These are phyloP conservation scores for Botrytis sinoallii DNA, from an alignment of 2,329 filamentous ascomycete species.

Conservation along the genomic window DNA sequence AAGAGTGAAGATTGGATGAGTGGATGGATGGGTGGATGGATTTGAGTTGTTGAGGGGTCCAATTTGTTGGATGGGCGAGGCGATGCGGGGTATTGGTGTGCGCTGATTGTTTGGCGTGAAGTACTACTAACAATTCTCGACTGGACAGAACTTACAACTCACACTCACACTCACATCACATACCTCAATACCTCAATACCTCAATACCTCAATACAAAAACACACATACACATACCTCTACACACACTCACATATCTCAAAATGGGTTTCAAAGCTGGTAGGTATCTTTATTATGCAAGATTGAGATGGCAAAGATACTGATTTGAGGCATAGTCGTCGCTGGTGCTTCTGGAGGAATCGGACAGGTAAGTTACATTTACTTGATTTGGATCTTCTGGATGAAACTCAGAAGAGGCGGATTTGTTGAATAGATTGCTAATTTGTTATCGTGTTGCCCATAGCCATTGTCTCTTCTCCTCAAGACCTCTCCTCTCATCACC, in stretches of 20 bases:
- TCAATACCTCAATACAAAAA: background rate
- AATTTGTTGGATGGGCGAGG: background rate
- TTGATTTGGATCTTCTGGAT: background rate
- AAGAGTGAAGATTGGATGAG: background rate
- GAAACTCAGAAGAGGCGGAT: background rate
- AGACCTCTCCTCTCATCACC: constrained; percentile 75
- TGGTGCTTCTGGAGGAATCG: constrained; percentile 97
- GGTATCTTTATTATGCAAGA: constrained; percentile 27
- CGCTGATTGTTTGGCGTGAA: background rate
- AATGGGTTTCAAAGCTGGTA: constrained; percentile 62
- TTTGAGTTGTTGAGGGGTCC: background rate
- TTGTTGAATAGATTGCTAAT: background rate
- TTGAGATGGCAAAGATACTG: constrained; percentile 2
- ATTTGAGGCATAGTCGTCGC: constrained; percentile 62
- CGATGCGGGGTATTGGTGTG: constrained; percentile 1
- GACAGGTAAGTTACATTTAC: constrained; percentile 64
- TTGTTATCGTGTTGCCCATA: constrained; percentile 40
- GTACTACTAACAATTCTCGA: constrained; percentile 4
- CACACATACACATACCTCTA: background rate
- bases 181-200: background rate
- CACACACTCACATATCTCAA: constrained; percentile 22
- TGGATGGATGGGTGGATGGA: background rate
- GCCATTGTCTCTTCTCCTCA: constrained; percentile 93
- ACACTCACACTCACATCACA: background rate
- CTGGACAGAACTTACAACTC: constrained; percentile 1